Evolutionary conservation across 176 grass and related monocot genomes (phyloP).

Genomic region (Lolium multiflorum): DNA sequence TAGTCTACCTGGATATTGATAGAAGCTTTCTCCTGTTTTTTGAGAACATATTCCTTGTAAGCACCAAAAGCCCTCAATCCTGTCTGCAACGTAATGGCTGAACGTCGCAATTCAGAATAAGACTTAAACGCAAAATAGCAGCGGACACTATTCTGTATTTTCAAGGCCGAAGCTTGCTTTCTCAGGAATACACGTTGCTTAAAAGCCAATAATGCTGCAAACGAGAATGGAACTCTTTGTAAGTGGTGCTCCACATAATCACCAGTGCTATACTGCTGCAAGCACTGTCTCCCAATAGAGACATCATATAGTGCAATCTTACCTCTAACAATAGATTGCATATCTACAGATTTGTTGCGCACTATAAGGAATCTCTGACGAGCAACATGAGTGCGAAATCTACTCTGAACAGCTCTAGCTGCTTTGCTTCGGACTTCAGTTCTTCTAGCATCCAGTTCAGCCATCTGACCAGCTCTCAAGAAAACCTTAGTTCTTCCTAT

Average conservation of each 20-base stretch:
- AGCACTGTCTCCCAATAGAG: slow-evolving; percentile 6
- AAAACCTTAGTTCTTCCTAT: slow-evolving; percentile 96
- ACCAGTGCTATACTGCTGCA: slow-evolving; percentile 3
- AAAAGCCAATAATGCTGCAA: slow-evolving; percentile 72
- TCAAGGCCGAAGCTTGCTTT: slow-evolving; percentile 64
- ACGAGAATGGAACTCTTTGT: slow-evolving; percentile 26
- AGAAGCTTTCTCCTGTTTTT: slow-evolving; percentile 71
- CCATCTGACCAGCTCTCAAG: slow-evolving; percentile 96
- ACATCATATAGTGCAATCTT: slow-evolving; percentile 24
- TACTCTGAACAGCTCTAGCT: slow-evolving; percentile 70
- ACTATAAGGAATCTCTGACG: slow-evolving; percentile 61
- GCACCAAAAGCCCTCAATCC: slow-evolving; percentile 73
- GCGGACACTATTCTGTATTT: slow-evolving; percentile 70
- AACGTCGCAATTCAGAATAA: slow-evolving; percentile 56
- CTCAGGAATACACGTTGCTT: slow-evolving; percentile 63
- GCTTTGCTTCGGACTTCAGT: slow-evolving; percentile 77
- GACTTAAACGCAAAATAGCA: slow-evolving; percentile 61
- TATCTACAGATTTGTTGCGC: slow-evolving; percentile 51
- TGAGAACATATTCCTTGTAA: slow-evolving; percentile 61
- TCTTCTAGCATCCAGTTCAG: slow-evolving; percentile 95
- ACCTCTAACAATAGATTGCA: slow-evolving; percentile 92
- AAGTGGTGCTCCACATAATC: slow-evolving; percentile 15
- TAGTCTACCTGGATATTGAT: slow-evolving; percentile 68
- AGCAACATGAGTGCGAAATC: slow-evolving; percentile 69
- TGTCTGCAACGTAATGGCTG: slow-evolving; percentile 76